Percentiles rank a stretch among this genome's conserved stretches.
phyloP scores from a whole-genome alignment of 2,329 filamentous ascomycete genomes.

The Colletotrichum euphorbiae region DNA sequence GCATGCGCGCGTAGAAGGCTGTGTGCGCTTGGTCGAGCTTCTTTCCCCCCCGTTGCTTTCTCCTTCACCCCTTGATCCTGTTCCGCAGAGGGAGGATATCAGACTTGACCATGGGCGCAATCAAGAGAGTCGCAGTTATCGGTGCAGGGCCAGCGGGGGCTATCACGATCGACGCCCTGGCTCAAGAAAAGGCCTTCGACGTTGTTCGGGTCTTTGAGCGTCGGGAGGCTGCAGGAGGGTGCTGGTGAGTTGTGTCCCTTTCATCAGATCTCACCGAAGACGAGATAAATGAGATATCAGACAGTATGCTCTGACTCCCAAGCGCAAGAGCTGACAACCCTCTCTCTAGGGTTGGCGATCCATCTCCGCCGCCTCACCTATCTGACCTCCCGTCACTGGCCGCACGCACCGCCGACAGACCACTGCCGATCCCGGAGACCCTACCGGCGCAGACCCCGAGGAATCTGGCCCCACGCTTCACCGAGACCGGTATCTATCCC shows the following conservation, averaged over 20 bases:
- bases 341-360: constrained; percentile 56
- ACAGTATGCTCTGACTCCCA: background rate
- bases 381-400: constrained; percentile 60
- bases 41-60: background rate
- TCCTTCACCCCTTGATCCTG: background rate
- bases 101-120: constrained; percentile 32
- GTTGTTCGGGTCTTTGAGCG: constrained; percentile 72
- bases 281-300: background rate
- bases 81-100: background rate
- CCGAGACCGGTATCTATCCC: constrained; percentile 71
- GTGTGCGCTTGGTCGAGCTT: background rate
- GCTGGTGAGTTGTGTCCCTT: constrained; percentile 61
- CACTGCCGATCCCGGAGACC: constrained; percentile 57
- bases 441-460: constrained; percentile 61
- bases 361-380: constrained; percentile 51
- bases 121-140: constrained; percentile 66
- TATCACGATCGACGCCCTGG: constrained; percentile 70
- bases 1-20: background rate
- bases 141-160: constrained; percentile 71
- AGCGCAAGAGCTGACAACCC: constrained; percentile 17
- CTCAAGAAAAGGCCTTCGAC: constrained; percentile 69
- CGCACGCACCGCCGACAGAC: constrained; percentile 61
- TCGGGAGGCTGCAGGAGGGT: constrained; percentile 68
- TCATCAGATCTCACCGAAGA: background rate
- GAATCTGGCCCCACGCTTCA: constrained; percentile 57